Conservation (phyloP, 495 filamentous ascomycete species). For the Penicillium robsamsonii region DNA sequence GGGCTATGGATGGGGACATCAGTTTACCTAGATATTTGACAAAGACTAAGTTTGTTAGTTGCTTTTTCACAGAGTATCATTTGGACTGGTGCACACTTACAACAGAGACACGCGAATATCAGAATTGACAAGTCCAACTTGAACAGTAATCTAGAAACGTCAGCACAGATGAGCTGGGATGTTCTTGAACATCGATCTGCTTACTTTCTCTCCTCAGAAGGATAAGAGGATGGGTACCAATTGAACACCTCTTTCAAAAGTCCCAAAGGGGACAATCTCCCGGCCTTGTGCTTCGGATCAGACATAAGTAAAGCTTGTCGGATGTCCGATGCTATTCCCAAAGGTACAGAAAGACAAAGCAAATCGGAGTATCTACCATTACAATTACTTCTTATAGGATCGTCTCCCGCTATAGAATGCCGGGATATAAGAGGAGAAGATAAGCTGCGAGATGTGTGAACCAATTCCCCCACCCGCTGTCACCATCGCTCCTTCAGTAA, state of each 20-base stretch:
- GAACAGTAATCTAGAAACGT: slow-evolving; percentile 27
- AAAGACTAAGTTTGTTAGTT: slow-evolving; percentile 29
- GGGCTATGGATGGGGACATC: background rate
- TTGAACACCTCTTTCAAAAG: slow-evolving; percentile 49
- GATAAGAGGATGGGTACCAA: slow-evolving; percentile 47
- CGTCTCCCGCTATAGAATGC: background rate
- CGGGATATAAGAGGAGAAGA: background rate
- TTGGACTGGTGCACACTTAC: slow-evolving; percentile 29
- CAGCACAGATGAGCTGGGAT: background rate
- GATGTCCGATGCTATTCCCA: background rate
- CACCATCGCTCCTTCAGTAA: slow-evolving; percentile 14
- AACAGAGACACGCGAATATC: slow-evolving; percentile 38
- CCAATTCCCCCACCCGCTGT: slow-evolving; percentile 22
- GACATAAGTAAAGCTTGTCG: slow-evolving; percentile 19
- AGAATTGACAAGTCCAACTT: slow-evolving; percentile 36
- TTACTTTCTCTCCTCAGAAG: slow-evolving; percentile 42
- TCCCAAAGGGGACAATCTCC: slow-evolving; percentile 22
- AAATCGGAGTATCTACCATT: background rate
- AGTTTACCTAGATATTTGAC: slow-evolving; percentile 36
- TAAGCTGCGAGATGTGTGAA: background rate
- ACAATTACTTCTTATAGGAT: background rate
- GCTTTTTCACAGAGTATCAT: background rate
- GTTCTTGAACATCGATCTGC: background rate
- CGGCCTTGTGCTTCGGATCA: slow-evolving; percentile 18
- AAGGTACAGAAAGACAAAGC: background rate